Evolutionary conservation across 768 basidiomycete genomes (phyloP), one percentile per base, ranked within the genome.

Genomic region (Podaxis sp.): DNA sequence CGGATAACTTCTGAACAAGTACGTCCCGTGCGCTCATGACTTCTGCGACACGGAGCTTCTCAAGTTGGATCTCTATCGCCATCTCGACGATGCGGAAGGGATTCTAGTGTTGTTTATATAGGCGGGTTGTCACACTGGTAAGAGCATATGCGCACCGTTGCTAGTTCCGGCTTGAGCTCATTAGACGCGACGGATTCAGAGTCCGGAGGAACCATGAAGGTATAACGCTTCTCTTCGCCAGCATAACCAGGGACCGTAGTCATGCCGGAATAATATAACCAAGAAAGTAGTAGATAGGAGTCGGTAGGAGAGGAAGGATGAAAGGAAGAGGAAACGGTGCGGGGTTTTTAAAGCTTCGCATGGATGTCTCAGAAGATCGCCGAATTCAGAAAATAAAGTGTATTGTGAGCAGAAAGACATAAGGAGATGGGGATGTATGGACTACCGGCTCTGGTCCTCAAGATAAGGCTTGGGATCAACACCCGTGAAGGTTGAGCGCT

Each of bases 11-110:
- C 44, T 80, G 72, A 1, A 88, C 80, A 14, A 79, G 82, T 32
- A 77, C 79, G 66, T 91, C 89, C 42, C 89, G 83, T 32, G 88
- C 89, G 27, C 72, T 74, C 55, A 86, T 69, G 1, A 85, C 86
- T 66, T 90, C 87, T 21, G 69, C 70, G 1, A 85, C 80, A 51
- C 80, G 79, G 52, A 79, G 59, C 42, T 76, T 77, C 63, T 87
- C 85, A 36, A 79, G 71, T 62, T 84, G 79, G 18, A 85, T 72
- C 60, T 84, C 81, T 27, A 87, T 71, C 10, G 83, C 79, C 68
- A 83, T 76, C 62, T 85, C 83, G 2, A 78, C 81, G 36, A 75
- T 72, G 50, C 76, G 74, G 50, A 80, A 73, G 5, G 81, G 79
- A 61, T 79, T 78, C 81, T 83, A 38, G 32, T 18, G 18, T n/a